Evolutionary conservation across 257 asterid genomes (phyloP).

Genomic region (Primulina huaijiensis): DNA sequence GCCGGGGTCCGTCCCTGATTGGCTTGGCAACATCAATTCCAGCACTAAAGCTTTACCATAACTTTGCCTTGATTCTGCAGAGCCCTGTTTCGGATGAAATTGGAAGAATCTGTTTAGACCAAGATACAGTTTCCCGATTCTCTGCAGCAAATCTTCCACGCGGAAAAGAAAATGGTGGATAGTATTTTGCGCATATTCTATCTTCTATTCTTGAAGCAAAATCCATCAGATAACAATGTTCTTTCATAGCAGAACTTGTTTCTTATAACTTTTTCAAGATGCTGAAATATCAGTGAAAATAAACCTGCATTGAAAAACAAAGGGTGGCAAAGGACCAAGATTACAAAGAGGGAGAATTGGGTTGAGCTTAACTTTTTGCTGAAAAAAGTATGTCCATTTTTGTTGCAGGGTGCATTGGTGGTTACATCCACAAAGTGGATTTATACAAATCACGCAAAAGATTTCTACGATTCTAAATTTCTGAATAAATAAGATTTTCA

Average conservation of each 20-base stretch:
- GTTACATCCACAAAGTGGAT: background rate
- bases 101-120: background rate
- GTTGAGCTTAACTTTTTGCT: background rate
- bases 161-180: background rate
- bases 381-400: background rate
- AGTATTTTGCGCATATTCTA: background rate
- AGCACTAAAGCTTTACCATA: background rate
- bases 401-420: background rate
- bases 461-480: background rate
- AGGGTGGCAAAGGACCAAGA: background rate
- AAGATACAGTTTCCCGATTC: background rate
- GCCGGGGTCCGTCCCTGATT: background rate
- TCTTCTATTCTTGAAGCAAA: conserved; percentile 25
- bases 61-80: background rate
- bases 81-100: background rate
- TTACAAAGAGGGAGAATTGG: conserved; percentile 1
- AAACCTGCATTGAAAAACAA: conserved; percentile 40
- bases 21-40: background rate
- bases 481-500: too few species aligned
- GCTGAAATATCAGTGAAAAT: conserved; percentile 44
- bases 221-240: conserved; percentile 18
- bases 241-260: conserved; percentile 40
- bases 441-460: too few species aligned
- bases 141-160: background rate
- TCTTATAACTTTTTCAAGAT: conserved; percentile 51